These are phyloP conservation scores for Yarrowia sp. DNA, from an alignment of 805 yeast genomes.

Conservation along the genomic window DNA sequence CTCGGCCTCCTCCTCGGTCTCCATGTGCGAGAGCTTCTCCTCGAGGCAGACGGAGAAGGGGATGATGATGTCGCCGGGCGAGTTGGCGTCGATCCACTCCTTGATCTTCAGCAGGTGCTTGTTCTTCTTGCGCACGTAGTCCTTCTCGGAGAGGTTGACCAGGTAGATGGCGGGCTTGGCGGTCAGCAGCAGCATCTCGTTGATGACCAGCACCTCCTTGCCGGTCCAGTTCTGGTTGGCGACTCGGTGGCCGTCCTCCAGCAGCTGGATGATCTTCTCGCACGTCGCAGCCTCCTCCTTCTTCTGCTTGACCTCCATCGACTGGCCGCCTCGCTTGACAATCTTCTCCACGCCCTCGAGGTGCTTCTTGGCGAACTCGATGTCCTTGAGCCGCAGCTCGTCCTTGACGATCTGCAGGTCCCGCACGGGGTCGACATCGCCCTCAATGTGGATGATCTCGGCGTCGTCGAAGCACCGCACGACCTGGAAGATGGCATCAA, in stretches of 20 bases:
- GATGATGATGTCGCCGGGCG: constrained; percentile 87
- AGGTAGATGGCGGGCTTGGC: constrained; percentile 95
- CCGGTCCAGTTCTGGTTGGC: constrained; percentile 84
- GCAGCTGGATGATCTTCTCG: constrained; percentile 66
- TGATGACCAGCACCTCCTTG: constrained; percentile 88
- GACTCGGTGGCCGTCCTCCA: constrained; percentile 84
- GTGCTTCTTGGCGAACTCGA: constrained; percentile 87
- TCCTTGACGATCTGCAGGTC: constrained; percentile 89
- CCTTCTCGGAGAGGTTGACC: constrained; percentile 85
- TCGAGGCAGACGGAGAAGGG: constrained; percentile 92
- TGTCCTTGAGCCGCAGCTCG: constrained; percentile 93
- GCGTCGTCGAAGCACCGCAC: constrained; percentile 98
- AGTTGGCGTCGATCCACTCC: constrained; percentile 84
- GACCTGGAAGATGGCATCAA: constrained; percentile 96
- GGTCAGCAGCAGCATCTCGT: constrained; percentile 80
- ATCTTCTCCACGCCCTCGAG: constrained; percentile 74
- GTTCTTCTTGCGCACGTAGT: constrained; percentile 83
- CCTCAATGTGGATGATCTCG: constrained; percentile 94
- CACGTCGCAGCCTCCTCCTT: constrained; percentile 79
- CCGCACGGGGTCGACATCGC: constrained; percentile 92
- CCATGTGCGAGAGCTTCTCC: constrained; percentile 87
- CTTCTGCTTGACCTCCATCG: constrained; percentile 83
- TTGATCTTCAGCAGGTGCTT: constrained; percentile 77
- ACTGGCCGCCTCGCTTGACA: constrained; percentile 84
- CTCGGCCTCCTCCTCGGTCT: constrained; percentile 73